phyloP scores from a whole-genome alignment of 805 yeast species.

The Lachancea nothofagi region DNA sequence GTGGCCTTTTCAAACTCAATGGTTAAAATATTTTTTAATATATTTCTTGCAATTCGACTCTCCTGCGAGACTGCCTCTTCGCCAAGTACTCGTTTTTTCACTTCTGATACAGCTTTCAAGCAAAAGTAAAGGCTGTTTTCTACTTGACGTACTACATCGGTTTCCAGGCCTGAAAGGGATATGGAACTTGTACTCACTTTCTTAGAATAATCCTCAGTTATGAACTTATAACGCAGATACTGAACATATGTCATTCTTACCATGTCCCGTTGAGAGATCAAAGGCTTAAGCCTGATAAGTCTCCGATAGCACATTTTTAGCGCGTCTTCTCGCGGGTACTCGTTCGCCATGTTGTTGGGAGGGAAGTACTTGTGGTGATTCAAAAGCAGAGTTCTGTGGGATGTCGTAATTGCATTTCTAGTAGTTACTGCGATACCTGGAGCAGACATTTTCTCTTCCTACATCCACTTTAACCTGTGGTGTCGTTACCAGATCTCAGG shows the following conservation, averaged over 20 bases:
- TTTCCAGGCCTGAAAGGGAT: neutral
- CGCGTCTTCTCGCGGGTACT: conserved; percentile 7
- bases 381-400: conserved; percentile 15
- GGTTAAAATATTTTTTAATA: conserved; percentile 27
- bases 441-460: too few relatives aligned
- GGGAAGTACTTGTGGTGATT: conserved; percentile 15
- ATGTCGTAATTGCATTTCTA: conserved; percentile 19
- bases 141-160: conserved; percentile 8
- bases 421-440: conserved; percentile 13
- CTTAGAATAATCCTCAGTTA: conserved; percentile 22
- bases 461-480: too few relatives aligned
- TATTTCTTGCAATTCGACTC: conserved; percentile 19
- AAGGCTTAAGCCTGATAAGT: conserved; percentile 24
- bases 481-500: too few relatives aligned
- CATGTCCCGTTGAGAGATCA: conserved; percentile 25
- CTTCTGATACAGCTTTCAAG: conserved; percentile 17
- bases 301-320: conserved; percentile 21
- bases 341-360: conserved; percentile 6
- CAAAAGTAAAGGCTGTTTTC: conserved; percentile 24
- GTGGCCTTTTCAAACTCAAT: conserved; percentile 24
- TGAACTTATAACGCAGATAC: conserved; percentile 28
- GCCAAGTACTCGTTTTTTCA: conserved; percentile 9
- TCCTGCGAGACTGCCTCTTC: conserved; percentile 13
- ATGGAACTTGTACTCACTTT: conserved; percentile 18
- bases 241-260: conserved; percentile 23